phyloP scores from a whole-genome alignment of 2,329 filamentous ascomycete genomes.

The Exophiala dermatitidis region DNA sequence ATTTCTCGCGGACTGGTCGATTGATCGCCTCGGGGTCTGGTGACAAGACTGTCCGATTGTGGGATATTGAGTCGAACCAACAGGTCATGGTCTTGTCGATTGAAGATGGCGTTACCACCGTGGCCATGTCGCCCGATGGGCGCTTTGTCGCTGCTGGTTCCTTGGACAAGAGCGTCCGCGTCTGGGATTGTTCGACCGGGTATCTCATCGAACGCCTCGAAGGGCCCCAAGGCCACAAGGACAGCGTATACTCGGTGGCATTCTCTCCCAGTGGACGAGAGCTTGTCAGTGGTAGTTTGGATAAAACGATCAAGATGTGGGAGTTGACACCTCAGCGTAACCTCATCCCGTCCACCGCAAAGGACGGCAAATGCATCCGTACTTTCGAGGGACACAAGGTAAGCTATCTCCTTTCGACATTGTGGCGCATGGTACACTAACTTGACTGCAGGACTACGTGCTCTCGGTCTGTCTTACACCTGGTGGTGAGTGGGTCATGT shows the following conservation, averaged over 20 bases:
- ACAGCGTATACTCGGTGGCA: slow-evolving; percentile 92
- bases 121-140: slow-evolving; percentile 92
- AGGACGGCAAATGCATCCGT: slow-evolving; percentile 87
- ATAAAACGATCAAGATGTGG: slow-evolving; percentile 99
- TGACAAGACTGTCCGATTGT: slow-evolving; percentile 87
- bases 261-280: slow-evolving; percentile 91
- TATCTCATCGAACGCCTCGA: slow-evolving; percentile 87
- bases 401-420: slow-evolving; percentile 29
- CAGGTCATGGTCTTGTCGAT: slow-evolving; percentile 83
- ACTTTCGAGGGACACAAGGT: slow-evolving; percentile 96
- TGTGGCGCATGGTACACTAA: slow-evolving; percentile 1
- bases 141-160: slow-evolving; percentile 91
- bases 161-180: slow-evolving; percentile 92
- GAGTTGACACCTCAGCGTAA: slow-evolving; percentile 69
- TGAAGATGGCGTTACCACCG: slow-evolving; percentile 94
- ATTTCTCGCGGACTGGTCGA: slow-evolving; percentile 87
- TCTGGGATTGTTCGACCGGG: slow-evolving; percentile 86
- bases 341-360: slow-evolving; percentile 59
- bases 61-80: slow-evolving; percentile 82
- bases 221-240: slow-evolving; percentile 88
- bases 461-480: slow-evolving; percentile 91
- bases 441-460: slow-evolving; percentile 69
- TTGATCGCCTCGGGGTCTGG: slow-evolving; percentile 94
- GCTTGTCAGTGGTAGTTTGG: slow-evolving; percentile 86
- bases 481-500: slow-evolving; percentile 91